A percentile compares a stretch with the other conserved stretches of the same genome.
phyloP scores from a whole-genome alignment of 495 filamentous ascomycete genomes.

The Podospora australis region DNA sequence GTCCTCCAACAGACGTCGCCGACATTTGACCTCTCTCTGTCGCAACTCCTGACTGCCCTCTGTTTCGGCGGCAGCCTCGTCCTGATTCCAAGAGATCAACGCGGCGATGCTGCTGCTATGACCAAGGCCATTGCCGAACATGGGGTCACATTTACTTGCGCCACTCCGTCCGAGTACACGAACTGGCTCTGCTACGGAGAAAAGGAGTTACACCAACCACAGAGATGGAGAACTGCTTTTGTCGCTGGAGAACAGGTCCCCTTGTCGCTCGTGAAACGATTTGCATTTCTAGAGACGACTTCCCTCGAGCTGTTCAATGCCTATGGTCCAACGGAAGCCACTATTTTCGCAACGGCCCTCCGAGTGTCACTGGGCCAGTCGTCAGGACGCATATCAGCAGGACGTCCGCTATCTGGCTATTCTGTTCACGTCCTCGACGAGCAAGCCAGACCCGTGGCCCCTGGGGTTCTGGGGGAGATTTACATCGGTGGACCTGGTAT shows the following conservation, averaged over 20 bases:
- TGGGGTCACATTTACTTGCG: conserved; percentile 21
- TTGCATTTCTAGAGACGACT: conserved; percentile 7
- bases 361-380: neutral
- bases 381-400: neutral
- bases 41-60: conserved; percentile 25
- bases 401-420: conserved; percentile 26
- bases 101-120: conserved; percentile 22
- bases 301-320: conserved; percentile 22
- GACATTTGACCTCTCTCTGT: conserved; percentile 26
- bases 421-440: conserved; percentile 41
- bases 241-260: conserved; percentile 21
- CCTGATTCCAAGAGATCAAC: conserved; percentile 8
- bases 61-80: conserved; percentile 18
- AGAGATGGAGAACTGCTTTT: conserved; percentile 22
- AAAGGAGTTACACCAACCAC: neutral
- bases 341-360: conserved; percentile 2
- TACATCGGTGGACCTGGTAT: conserved; percentile 33
- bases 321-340: conserved; percentile 32
- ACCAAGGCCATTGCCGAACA: conserved; percentile 13
- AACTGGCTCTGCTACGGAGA: conserved; percentile 16
- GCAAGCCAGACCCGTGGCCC: conserved; percentile 30
- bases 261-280: conserved; percentile 6
- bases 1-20: conserved; percentile 26
- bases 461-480: conserved; percentile 31
- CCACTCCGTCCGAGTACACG: conserved; percentile 22